Evolutionary conservation across 495 filamentous ascomycete species (phyloP).

Genomic region (Aspergillus bridgeri): DNA sequence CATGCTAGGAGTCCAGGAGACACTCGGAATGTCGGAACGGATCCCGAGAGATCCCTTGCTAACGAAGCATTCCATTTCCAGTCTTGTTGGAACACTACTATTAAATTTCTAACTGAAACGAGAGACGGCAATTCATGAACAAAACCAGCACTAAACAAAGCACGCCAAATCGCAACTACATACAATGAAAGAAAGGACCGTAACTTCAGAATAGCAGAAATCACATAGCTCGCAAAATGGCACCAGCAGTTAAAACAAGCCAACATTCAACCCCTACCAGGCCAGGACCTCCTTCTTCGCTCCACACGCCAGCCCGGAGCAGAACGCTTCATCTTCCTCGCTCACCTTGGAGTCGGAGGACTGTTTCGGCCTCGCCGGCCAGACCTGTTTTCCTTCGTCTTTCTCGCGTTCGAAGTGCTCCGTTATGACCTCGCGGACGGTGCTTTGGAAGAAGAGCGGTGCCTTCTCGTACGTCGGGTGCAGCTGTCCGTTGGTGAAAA

Average conservation of each 20-base stretch:
- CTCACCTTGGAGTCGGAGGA: conserved; percentile 18
- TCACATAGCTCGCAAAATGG: neutral
- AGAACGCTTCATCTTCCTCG: conserved; percentile 29
- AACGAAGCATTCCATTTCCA: no score
- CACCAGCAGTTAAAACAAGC: neutral
- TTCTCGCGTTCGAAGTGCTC: conserved; percentile 41
- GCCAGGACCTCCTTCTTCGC: conserved; percentile 24
- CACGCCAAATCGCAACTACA: neutral
- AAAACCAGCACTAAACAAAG: neutral
- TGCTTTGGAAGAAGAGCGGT: conserved; percentile 45
- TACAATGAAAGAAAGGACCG: neutral
- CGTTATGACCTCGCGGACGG: conserved; percentile 38
- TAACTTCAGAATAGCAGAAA: neutral
- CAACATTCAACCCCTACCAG: conserved; percentile 19
- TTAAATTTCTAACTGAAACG: no score
- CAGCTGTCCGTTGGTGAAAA: conserved; percentile 49
- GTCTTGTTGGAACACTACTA: no score
- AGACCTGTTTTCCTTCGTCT: conserved; percentile 33
- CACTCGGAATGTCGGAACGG: neutral
- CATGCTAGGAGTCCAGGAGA: no score
- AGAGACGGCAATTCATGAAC: no score
- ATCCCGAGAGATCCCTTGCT: neutral
- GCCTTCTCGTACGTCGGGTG: conserved; percentile 50
- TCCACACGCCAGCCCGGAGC: conserved; percentile 24
- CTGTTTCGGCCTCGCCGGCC: conserved; percentile 39